Evolutionary conservation across 1,139 yeast species (phyloP).

Genomic region (Citeromyces siamensis): DNA sequence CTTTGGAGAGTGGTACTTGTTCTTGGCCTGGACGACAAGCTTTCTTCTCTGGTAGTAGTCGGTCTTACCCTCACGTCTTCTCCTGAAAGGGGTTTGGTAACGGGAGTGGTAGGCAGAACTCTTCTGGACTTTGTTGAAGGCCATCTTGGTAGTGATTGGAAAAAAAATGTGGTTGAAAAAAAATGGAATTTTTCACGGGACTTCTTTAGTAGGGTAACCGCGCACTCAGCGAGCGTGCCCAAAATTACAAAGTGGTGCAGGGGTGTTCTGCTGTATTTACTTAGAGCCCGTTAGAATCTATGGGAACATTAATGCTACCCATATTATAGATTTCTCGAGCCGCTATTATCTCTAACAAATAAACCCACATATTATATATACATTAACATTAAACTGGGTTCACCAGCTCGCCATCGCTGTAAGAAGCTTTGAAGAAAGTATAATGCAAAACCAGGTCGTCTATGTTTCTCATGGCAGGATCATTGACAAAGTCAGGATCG

Average conservation of each 20-base stretch:
- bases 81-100: conserved; percentile 99
- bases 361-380: too few relatives aligned
- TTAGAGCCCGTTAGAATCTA: too few relatives aligned
- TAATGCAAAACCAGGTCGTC: conserved; percentile 88
- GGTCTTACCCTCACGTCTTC: conserved; percentile 99
- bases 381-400: too few relatives aligned
- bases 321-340: too few relatives aligned
- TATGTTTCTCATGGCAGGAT: conserved; percentile 84
- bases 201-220: conserved; percentile 3
- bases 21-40: conserved; percentile 99
- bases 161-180: background rate
- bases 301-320: too few relatives aligned
- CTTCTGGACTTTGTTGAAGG: conserved; percentile 64
- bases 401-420: conserved; percentile 6
- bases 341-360: too few relatives aligned
- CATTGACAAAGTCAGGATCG: conserved; percentile 95
- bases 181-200: too few relatives aligned
- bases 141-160: conserved; percentile 33
- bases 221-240: too few relatives aligned
- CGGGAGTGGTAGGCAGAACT: conserved; percentile 96
- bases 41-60: conserved; percentile 99
- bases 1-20: conserved; percentile 99
- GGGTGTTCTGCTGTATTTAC: too few relatives aligned
- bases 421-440: conserved; percentile 63
- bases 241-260: too few relatives aligned